Evolutionary conservation across 306 rosid species (phyloP).

Genomic region (Gleditsia sinensis): DNA sequence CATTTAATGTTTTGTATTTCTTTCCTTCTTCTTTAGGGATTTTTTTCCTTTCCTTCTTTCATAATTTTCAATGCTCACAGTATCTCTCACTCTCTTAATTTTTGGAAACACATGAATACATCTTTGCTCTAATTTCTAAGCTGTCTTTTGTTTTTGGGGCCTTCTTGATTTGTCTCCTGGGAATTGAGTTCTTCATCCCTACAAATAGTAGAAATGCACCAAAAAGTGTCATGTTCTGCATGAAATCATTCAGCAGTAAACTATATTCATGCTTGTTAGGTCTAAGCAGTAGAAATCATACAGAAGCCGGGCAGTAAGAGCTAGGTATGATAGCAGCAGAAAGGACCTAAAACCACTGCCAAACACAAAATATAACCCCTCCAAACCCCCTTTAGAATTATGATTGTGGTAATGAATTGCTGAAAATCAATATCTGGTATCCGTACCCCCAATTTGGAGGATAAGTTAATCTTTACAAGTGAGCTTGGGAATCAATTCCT

Average conservation of each 20-base stretch:
- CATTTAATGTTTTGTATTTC: too few species aligned
- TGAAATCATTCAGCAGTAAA: slow-evolving; percentile 61
- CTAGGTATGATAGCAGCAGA: slow-evolving; percentile 71
- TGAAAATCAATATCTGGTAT: slow-evolving; percentile 66
- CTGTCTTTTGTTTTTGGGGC: slow-evolving; percentile 67
- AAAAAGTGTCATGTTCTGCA: slow-evolving; percentile 72
- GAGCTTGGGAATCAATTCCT: slow-evolving; percentile 72
- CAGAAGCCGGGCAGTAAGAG: slow-evolving; percentile 62
- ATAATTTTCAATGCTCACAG: too few species aligned
- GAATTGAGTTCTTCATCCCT: slow-evolving; percentile 80
- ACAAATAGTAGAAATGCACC: slow-evolving; percentile 87
- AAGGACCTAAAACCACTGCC: slow-evolving; percentile 74
- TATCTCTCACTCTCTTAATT: too few species aligned
- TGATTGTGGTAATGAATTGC: slow-evolving; percentile 55
- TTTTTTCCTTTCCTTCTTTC: too few species aligned
- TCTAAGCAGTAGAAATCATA: slow-evolving; percentile 81
- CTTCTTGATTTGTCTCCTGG: slow-evolving; percentile 67
- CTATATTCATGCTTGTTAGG: slow-evolving; percentile 46
- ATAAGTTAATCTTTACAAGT: slow-evolving; percentile 47
- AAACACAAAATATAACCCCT: slow-evolving; percentile 75
- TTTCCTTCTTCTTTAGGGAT: too few species aligned
- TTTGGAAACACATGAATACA: slow-evolving; percentile 28
- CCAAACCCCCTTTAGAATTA: slow-evolving; percentile 78
- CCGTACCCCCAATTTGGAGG: slow-evolving; percentile 58
- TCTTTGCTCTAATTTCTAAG: slow-evolving; percentile 43